Conservation (phyloP, 305 asterid species). For the Rubia occidens region DNA sequence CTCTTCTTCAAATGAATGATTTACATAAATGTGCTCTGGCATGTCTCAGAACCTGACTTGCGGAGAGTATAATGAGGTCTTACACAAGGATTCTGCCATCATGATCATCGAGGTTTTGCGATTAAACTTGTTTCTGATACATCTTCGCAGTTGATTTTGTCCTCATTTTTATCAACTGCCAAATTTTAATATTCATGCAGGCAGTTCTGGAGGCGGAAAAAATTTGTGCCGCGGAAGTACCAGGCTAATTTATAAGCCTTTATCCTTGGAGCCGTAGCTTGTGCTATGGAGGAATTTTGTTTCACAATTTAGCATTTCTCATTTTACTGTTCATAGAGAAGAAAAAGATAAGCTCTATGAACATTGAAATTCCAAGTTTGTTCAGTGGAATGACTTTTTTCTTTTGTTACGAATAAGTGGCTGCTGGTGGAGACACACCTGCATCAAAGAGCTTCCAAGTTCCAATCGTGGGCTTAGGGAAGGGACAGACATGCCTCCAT, state of each 20-base stretch:
- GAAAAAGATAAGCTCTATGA: too few relatives aligned
- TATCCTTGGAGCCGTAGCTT: too few relatives aligned
- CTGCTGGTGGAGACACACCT: too few relatives aligned
- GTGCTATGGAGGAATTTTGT: too few relatives aligned
- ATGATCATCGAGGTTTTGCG: conserved; percentile 66
- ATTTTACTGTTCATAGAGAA: too few relatives aligned
- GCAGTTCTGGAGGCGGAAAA: conserved; percentile 32
- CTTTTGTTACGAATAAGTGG: too few relatives aligned
- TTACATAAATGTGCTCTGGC: conserved; percentile 11
- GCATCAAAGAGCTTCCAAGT: too few relatives aligned
- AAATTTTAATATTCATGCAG: conserved; percentile 28
- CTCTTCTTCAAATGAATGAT: neutral
- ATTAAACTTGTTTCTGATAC: conserved; percentile 1
- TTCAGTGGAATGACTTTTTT: too few relatives aligned
- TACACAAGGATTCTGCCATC: conserved; percentile 86
- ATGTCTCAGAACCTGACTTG: conserved; percentile 55
- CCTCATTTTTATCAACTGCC: neutral
- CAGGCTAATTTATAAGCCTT: neutral
- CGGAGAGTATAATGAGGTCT: conserved; percentile 72
- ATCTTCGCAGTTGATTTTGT: neutral
- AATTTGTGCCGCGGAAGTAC: conserved; percentile 20
- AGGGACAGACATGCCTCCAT: too few relatives aligned
- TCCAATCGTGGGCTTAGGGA: too few relatives aligned
- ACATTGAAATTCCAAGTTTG: too few relatives aligned
- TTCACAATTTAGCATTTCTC: too few relatives aligned